Evolutionary conservation across 2,329 filamentous ascomycete species (phyloP).

Genomic region (Neocatenulostroma microsporum): DNA sequence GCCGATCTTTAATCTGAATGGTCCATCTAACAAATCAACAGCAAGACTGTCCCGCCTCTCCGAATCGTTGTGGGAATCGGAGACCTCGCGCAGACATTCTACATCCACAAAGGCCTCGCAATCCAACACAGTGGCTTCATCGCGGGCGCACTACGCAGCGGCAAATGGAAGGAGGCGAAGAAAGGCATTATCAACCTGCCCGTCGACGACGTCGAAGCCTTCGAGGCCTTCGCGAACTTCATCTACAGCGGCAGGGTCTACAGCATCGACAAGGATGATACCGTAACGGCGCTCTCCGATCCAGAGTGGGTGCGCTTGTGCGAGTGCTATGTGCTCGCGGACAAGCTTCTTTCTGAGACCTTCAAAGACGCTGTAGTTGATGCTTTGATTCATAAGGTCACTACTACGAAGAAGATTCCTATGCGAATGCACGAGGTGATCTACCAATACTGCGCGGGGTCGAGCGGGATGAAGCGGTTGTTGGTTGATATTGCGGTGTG

Average conservation of each 20-base stretch:
- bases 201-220: constrained; percentile 5
- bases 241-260: constrained; percentile 9
- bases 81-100: neutral
- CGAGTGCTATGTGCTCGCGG: too few relatives aligned
- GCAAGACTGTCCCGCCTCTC: too few relatives aligned
- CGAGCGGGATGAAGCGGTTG: neutral
- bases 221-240: constrained; percentile 14
- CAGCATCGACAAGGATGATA: neutral
- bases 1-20: too few relatives aligned
- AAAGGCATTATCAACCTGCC: constrained; percentile 7
- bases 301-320: too few relatives aligned
- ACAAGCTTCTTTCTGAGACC: constrained; percentile 12
- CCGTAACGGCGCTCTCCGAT: too few relatives aligned
- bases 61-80: constrained; percentile 5
- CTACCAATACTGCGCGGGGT: neutral
- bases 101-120: constrained; percentile 1
- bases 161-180: constrained; percentile 12
- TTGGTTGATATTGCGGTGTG: neutral
- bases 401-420: neutral
- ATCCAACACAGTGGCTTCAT: constrained; percentile 6
- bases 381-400: constrained; percentile 8
- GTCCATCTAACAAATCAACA: too few relatives aligned
- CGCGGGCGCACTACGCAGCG: constrained; percentile 2
- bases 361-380: constrained; percentile 19
- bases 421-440: neutral